Conservation (phyloP, 352 stramenopile genomes). For the Phytophthora europaea region DNA sequence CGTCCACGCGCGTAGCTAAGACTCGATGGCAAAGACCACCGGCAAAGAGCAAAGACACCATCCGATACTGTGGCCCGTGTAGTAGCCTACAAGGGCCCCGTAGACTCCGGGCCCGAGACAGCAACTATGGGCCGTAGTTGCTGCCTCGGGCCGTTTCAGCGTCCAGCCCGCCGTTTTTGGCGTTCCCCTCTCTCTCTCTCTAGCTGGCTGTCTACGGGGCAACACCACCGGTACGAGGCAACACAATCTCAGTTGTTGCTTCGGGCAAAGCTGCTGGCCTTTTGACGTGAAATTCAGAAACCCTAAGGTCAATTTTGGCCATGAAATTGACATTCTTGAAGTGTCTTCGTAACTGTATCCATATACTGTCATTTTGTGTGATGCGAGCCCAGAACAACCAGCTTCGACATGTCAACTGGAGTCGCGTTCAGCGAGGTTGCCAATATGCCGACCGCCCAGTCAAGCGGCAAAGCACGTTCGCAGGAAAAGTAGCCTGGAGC, state of each 20-base stretch:
- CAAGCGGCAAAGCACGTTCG: not conserved
- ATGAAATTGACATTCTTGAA: not conserved
- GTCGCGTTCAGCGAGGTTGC: not conserved
- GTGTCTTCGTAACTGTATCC: too few relatives aligned
- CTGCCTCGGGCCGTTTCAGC: not conserved
- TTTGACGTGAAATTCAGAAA: not conserved
- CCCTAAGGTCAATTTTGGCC: not conserved
- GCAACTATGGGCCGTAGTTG: not conserved
- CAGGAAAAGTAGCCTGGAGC: not conserved
- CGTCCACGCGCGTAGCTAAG: not conserved
- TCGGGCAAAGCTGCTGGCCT: too few relatives aligned
- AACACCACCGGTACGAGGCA: too few relatives aligned
- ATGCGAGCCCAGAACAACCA: too few relatives aligned
- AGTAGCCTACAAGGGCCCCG: too few relatives aligned
- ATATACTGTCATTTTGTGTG: too few relatives aligned
- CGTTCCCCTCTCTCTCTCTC: not conserved
- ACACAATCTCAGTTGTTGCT: not conserved
- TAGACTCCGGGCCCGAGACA: too few relatives aligned
- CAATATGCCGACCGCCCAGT: not conserved
- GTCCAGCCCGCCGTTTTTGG: conserved; percentile 2
- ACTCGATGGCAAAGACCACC: not conserved
- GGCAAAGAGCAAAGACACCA: not conserved
- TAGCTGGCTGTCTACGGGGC: too few relatives aligned
- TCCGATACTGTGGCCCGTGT: too few relatives aligned
- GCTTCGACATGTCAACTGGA: not conserved